Percentiles rank a stretch among this genome's conserved stretches.
Evolutionary conservation across 257 asterid genomes (phyloP).

Genomic region (Salvia splendens): DNA sequence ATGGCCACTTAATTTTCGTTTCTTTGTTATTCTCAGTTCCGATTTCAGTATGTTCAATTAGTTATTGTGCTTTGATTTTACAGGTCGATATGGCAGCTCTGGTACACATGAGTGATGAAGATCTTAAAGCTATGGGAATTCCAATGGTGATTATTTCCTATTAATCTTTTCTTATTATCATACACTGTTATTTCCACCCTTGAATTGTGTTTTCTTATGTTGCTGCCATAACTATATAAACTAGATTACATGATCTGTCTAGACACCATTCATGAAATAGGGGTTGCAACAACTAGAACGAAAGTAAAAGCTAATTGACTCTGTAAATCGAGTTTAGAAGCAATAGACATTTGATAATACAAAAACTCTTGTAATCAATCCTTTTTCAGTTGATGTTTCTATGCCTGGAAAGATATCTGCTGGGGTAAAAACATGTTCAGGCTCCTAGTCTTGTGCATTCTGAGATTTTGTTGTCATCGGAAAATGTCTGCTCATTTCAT

Average conservation of each 20-base stretch:
- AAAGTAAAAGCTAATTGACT: not conserved
- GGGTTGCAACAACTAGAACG: not conserved
- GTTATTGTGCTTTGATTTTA: too few relatives aligned
- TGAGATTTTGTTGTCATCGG: not conserved
- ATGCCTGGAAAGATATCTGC: not conserved
- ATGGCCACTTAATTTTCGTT: too few relatives aligned
- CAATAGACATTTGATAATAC: not conserved
- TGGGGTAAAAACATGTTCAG: not conserved
- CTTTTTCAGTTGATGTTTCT: not conserved
- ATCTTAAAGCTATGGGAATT: too few relatives aligned
- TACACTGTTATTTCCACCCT: not conserved
- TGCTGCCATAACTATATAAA: not conserved
- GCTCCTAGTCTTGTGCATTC: conserved; percentile 1
- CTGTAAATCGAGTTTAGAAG: not conserved
- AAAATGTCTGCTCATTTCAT: not conserved
- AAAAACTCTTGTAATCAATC: not conserved
- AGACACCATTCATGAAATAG: conserved; percentile 3
- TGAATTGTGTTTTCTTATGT: conserved; percentile 20
- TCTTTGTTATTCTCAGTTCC: too few relatives aligned
- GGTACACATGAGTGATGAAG: too few relatives aligned
- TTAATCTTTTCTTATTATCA: conserved; percentile 3
- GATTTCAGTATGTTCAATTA: too few relatives aligned
- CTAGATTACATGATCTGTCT: not conserved
- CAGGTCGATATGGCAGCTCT: too few relatives aligned
- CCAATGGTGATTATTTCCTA: too few relatives aligned